Evolutionary conservation across 495 filamentous ascomycete species (phyloP).

Genomic region (Neurospora sp.): DNA sequence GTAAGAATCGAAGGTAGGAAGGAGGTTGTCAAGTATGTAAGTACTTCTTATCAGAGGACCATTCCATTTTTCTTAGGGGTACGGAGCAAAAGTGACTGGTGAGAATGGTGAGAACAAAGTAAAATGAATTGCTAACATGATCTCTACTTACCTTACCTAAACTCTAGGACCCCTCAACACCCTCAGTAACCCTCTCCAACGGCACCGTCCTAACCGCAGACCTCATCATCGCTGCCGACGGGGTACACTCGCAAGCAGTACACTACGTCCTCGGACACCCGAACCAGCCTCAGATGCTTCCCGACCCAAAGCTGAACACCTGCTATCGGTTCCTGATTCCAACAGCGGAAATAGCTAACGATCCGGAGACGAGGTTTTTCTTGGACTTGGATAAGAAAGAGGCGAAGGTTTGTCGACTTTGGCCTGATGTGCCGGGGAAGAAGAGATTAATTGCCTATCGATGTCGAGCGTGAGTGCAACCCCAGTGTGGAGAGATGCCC

Average conservation of each 20-base stretch:
- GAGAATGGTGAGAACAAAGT: no score
- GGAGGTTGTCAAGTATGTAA: conserved; percentile 13
- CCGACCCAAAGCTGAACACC: conserved; percentile 21
- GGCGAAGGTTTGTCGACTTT: conserved; percentile 18
- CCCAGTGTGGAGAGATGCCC: background rate
- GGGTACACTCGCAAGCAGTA: conserved; percentile 29
- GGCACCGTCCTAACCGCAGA: conserved; percentile 24
- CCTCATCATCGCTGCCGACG: conserved; percentile 40
- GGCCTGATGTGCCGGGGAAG: conserved; percentile 9
- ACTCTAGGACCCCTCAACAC: conserved; percentile 22
- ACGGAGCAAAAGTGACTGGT: background rate
- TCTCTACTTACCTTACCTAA: background rate
- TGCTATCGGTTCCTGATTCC: conserved; percentile 38
- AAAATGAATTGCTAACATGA: background rate
- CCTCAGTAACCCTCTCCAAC: conserved; percentile 28
- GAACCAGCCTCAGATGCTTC: conserved; percentile 5
- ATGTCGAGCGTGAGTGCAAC: conserved; percentile 24
- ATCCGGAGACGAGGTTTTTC: conserved; percentile 22
- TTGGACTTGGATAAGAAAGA: conserved; percentile 15
- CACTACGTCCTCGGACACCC: conserved; percentile 14
- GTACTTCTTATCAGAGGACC: background rate
- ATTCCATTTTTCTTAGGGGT: no score
- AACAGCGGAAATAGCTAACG: conserved; percentile 19
- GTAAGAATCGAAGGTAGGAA: conserved; percentile 19
- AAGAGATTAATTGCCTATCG: conserved; percentile 33